Conservation (phyloP, 1,139 yeast genomes). For the Magnusiomyces tetraspermus region DNA sequence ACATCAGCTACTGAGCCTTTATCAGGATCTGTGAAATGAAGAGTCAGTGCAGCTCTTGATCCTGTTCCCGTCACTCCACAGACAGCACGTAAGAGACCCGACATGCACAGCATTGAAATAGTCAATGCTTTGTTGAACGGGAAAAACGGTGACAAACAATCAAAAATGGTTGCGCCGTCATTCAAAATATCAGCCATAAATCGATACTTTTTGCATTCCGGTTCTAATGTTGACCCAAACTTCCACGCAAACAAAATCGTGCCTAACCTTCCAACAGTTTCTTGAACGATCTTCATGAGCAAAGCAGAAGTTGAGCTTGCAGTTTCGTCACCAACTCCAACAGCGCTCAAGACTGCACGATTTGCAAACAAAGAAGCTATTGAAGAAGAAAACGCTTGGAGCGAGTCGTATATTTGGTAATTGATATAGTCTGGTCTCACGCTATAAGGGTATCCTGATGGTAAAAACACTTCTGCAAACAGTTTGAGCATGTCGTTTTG, state of each 20-base stretch:
- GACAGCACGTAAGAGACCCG: conserved; percentile 31
- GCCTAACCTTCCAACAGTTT: conserved; percentile 34
- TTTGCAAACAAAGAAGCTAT: conserved; percentile 33
- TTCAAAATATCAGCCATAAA: conserved; percentile 33
- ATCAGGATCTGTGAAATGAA: conserved; percentile 32
- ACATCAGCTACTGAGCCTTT: conserved; percentile 33
- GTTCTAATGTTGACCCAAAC: conserved; percentile 31
- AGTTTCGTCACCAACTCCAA: conserved; percentile 34
- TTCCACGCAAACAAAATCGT: conserved; percentile 34
- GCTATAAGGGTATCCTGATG: conserved; percentile 34
- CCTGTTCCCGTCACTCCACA: conserved; percentile 37
- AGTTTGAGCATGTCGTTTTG: background rate
- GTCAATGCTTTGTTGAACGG: conserved; percentile 22
- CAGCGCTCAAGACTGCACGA: conserved; percentile 31
- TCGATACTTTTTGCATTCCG: conserved; percentile 33
- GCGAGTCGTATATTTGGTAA: conserved; percentile 33
- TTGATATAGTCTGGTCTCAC: conserved; percentile 31
- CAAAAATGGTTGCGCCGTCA: conserved; percentile 32
- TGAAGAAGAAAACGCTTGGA: conserved; percentile 34
- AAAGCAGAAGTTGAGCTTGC: conserved; percentile 34
- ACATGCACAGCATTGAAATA: conserved; percentile 27
- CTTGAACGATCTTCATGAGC: conserved; percentile 33
- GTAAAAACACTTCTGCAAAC: conserved; percentile 26
- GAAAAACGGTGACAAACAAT: conserved; percentile 31
- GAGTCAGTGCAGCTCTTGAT: conserved; percentile 34